Conservation (phyloP, 176 grass and related monocot genomes). For the Echinochloa phyllopogon region DNA sequence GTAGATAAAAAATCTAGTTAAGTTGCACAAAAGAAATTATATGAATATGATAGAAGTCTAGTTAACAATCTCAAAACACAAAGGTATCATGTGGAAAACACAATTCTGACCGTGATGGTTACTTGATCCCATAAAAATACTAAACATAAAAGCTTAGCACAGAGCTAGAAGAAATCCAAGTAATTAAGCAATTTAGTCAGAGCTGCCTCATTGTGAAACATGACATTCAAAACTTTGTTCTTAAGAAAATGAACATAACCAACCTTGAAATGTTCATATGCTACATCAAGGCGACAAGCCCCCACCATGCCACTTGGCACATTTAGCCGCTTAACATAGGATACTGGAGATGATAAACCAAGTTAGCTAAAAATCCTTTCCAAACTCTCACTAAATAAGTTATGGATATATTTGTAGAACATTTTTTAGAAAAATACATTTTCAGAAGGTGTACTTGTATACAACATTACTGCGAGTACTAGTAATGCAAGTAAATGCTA, state of each 20-base stretch:
- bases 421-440: conserved; percentile 8
- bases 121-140: conserved; percentile 19
- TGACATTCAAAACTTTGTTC: background rate
- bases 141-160: background rate
- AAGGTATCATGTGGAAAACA: conserved; percentile 4
- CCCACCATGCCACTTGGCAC: conserved; percentile 92
- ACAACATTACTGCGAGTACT: background rate
- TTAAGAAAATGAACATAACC: conserved; percentile 30
- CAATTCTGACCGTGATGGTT: background rate
- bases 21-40: background rate
- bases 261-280: conserved; percentile 96
- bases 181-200: background rate
- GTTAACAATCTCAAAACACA: background rate
- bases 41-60: background rate
- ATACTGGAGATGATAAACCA: conserved; percentile 58
- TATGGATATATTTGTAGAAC: conserved; percentile 1
- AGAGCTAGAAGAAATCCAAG: background rate
- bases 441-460: background rate
- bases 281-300: conserved; percentile 96
- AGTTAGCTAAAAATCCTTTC: conserved; percentile 33
- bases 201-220: background rate
- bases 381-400: background rate
- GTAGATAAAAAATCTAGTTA: background rate
- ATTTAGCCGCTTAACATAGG: conserved; percentile 91
- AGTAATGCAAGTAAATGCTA: background rate